These are phyloP conservation scores for Aeminium ludgeri DNA, from an alignment of 495 filamentous ascomycete species.

Conservation along the genomic window DNA sequence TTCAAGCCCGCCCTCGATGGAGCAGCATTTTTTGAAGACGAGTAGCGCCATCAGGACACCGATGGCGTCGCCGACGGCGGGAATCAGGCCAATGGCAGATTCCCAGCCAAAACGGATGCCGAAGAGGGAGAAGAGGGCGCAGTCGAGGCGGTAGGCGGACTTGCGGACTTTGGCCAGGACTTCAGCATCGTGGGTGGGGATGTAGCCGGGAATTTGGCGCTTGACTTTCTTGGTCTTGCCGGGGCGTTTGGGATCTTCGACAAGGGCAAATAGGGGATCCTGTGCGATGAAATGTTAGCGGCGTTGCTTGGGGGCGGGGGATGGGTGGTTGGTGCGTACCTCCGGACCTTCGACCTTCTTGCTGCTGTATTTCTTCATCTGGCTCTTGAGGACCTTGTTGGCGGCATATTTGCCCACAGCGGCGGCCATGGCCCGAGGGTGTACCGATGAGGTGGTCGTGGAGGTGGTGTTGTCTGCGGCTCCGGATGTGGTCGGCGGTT, in stretches of 20 bases:
- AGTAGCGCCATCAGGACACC: constrained; percentile 54
- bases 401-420: constrained; percentile 24
- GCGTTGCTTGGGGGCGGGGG: background rate
- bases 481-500: too few relatives aligned
- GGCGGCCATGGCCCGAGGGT: constrained; percentile 17
- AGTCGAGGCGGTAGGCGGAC: constrained; percentile 68
- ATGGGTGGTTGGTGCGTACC: constrained; percentile 5
- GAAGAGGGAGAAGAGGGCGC: constrained; percentile 55
- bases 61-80: constrained; percentile 54
- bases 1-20: constrained; percentile 57
- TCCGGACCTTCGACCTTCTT: constrained; percentile 17
- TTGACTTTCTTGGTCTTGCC: constrained; percentile 27
- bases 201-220: constrained; percentile 28
- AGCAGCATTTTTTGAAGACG: constrained; percentile 48
- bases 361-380: constrained; percentile 25
- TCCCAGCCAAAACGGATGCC: constrained; percentile 71
- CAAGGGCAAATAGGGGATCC: constrained; percentile 26
- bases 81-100: constrained; percentile 63
- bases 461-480: background rate
- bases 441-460: background rate
- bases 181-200: constrained; percentile 62
- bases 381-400: constrained; percentile 25
- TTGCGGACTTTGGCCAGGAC: constrained; percentile 66
- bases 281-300: constrained; percentile 9
- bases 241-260: constrained; percentile 17